Base-by-base conservation (phyloP, 1,284 basidiomycete genomes). In the Cutaneotrichosporon dermatis region DNA sequence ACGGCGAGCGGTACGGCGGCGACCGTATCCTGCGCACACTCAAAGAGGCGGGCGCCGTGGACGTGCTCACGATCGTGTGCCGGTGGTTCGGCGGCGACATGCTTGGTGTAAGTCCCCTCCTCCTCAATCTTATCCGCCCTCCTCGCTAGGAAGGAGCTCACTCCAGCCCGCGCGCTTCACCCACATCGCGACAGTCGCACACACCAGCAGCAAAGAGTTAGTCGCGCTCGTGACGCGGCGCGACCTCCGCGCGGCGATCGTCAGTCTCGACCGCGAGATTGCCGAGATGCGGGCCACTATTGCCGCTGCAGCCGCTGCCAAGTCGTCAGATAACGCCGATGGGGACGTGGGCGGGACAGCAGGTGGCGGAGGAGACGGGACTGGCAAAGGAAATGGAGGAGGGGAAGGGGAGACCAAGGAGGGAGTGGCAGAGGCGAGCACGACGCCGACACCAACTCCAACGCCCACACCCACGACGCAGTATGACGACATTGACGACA, bases 1-100 rank as follows among this genome's bases (percentile, higher is more conserved):
- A 78, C 51, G 72, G 70, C 1, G 76, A 78, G 60, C 74, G 73
- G 57, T 76, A 68, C 43, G 75, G 75, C 15, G 74, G 73, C 6
- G 75, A 76, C 33, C 64, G 72, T 1, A 64, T 78, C 2, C 55
- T 76, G 12, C 57, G 64, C 8, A 67, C 73, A 0, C 51, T 76
- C 40, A 58, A 62, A 16, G 72, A 77, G 9, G 52, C 67, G 9
- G 64, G 67, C n/a, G 76, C 63, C 0, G 66, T 76, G 4, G 76
- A 78, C 55, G 71, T 74, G 8, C 51, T 78, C 7, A 69, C 68
- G 6, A 60, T 78, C 8, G 74, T 72, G 42, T 72, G 70, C 58
- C 65, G 76, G 54, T 77, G 69, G 72, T 51, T 51, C 16, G 46
- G 46, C 4, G 46, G 46, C 4, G 46, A 40, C 39, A 40, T 40